Conservation (phyloP, 164 flowering plant genomes). For the Macadamia tetraphylla region DNA sequence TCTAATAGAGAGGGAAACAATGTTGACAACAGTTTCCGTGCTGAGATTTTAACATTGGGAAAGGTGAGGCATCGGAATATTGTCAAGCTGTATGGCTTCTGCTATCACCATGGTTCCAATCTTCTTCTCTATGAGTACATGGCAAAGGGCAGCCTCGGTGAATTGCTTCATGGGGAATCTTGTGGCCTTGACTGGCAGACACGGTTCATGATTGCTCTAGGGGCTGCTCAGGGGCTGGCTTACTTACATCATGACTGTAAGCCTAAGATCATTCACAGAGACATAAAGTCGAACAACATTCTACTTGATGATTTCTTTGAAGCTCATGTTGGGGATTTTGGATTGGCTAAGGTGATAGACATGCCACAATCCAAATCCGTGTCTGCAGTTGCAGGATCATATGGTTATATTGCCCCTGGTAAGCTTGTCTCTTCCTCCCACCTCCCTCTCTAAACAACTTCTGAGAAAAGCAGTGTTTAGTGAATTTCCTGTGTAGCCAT, state of each 20-base stretch:
- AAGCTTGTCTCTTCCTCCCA: constrained; percentile 16
- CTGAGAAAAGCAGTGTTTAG: too few species aligned
- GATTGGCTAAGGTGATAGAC: constrained; percentile 91
- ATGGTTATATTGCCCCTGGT: constrained; percentile 99
- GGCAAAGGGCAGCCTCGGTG: constrained; percentile 86
- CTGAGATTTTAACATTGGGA: constrained; percentile 86
- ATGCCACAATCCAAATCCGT: constrained; percentile 92
- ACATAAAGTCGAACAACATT: constrained; percentile 91
- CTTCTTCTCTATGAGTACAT: constrained; percentile 89
- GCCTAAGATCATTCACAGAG: constrained; percentile 93
- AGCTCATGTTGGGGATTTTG: constrained; percentile 99
- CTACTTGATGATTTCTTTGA: constrained; percentile 73
- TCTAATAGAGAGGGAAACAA: constrained; percentile 81
- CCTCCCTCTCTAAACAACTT: too few species aligned
- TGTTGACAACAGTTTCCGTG: constrained; percentile 76
- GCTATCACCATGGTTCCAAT: constrained; percentile 79
- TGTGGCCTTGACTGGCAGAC: constrained; percentile 70
- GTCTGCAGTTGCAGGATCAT: constrained; percentile 99
- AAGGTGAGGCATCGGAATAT: constrained; percentile 91
- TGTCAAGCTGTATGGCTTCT: constrained; percentile 83
- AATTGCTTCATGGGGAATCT: constrained; percentile 65
- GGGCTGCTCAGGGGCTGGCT: constrained; percentile 91
- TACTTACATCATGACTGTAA: constrained; percentile 95
- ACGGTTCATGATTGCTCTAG: constrained; percentile 71
- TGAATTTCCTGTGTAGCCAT: too few species aligned